Base-by-base conservation (phyloP, 2,329 filamentous ascomycete genomes). In the Trichoderma pleuroti region DNA sequence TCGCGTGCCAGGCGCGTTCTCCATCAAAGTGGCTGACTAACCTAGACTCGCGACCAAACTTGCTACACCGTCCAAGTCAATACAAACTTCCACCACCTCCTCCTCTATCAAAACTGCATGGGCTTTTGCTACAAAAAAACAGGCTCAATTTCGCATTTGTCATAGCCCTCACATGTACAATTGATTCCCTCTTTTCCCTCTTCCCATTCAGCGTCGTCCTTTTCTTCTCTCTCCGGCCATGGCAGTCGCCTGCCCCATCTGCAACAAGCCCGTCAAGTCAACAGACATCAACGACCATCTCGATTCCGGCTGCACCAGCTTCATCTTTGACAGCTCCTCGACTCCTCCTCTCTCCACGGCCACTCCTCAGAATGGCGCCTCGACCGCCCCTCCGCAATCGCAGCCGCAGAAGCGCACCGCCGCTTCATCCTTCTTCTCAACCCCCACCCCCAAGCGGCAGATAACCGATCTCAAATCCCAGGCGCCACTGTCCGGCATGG, bases 251-350 rank as follows among this genome's bases (percentile, higher is more conserved):
- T 97, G 94, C 78, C 94, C 94, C 18, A 92, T 94, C 74, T 97
- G 94, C 84, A 86, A 88, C 77, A 91, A 92, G 76, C 84, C 86
- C 70, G 93, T 96, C 76, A 91, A 88, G 74, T 83, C 91, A 74
- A 83, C 84, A 77, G 88, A 91, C 74, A 98, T 98, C 84, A 98
- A 98, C 82, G 86, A 86, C 75, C 95, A 98, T 81, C 89, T 98
- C 78, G 96, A 98, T 82, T 95, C 93, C 34, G 88, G 87, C 74
- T 98, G 95, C 83, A 81, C 87, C 72, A 85, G 84, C 42, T 91
- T 91, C 78, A 80, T 96, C 73, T 83, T 91, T 78, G 87, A 90
- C 71, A 64, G 62, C 11, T 77, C 78, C 32, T 77, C 73, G 60
- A 77, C 76, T 59, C 79, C 73, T 61, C 80, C 77, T 57, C 77